Evolutionary conservation across 2,329 filamentous ascomycete genomes (phyloP).

Genomic region (Pseudocercospora pini-densiflorae): DNA sequence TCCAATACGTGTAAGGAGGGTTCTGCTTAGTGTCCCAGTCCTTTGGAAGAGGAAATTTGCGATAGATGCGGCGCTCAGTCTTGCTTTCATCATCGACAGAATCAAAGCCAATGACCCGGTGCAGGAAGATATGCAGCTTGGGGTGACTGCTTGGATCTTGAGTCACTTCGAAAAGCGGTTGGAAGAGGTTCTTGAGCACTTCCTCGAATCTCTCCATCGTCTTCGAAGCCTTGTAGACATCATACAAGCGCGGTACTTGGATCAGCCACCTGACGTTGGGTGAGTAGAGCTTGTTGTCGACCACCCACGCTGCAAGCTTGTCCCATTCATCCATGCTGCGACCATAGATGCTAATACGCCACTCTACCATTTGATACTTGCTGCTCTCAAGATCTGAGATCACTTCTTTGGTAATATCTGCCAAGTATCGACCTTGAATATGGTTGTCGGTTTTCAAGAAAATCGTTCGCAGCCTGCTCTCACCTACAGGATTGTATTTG

Average conservation of each 20-base stretch:
- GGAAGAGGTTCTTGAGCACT: slow-evolving; percentile 87
- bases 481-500: slow-evolving; percentile 97
- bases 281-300: slow-evolving; percentile 97
- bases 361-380: slow-evolving; percentile 99
- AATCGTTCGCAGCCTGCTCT: slow-evolving; percentile 94
- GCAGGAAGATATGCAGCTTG: slow-evolving; percentile 92
- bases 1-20: slow-evolving; percentile 98
- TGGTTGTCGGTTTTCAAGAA: slow-evolving; percentile 99
- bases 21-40: slow-evolving; percentile 93
- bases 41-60: slow-evolving; percentile 89
- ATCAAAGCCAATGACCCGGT: slow-evolving; percentile 95
- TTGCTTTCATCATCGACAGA: slow-evolving; percentile 99
- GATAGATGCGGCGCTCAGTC: slow-evolving; percentile 88
- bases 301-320: slow-evolving; percentile 94
- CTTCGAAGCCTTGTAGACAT: slow-evolving; percentile 89
- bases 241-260: slow-evolving; percentile 90
- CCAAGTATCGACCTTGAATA: slow-evolving; percentile 92
- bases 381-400: slow-evolving; percentile 96
- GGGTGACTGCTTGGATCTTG: slow-evolving; percentile 83
- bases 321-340: slow-evolving; percentile 95
- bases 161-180: slow-evolving; percentile 93
- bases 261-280: slow-evolving; percentile 98
- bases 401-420: slow-evolving; percentile 97
- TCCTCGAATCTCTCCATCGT: slow-evolving; percentile 90
- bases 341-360: slow-evolving; percentile 97